Evolutionary conservation across 176 grass and related monocot genomes (phyloP).

Genomic region (Oropetium thomaeum): DNA sequence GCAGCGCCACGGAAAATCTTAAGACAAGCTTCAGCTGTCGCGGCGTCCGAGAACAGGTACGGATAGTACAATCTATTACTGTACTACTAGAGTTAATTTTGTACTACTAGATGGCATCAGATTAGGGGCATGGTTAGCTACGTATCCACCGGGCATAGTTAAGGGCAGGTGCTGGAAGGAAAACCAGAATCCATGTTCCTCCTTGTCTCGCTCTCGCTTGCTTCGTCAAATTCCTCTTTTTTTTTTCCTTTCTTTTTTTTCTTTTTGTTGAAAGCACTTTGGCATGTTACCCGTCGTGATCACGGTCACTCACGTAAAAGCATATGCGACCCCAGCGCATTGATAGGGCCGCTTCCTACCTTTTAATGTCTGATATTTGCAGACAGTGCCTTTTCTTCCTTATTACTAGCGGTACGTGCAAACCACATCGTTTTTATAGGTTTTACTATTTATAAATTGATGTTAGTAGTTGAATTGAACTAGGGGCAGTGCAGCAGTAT

Average conservation of each 20-base stretch:
- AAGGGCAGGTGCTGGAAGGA: background rate
- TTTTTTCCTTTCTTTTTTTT: no score
- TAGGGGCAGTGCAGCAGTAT: no score
- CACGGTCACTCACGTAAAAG: conserved; percentile 19
- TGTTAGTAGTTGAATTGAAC: no score
- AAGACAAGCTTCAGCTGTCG: background rate
- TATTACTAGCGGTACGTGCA: no score
- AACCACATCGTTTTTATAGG: no score
- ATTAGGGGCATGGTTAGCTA: background rate
- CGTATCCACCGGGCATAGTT: background rate
- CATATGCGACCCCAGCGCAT: background rate
- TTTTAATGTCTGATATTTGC: conserved; percentile 42
- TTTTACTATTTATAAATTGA: no score
- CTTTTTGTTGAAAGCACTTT: no score
- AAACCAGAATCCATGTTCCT: background rate
- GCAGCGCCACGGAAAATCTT: no score
- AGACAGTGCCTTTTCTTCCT: conserved; percentile 22
- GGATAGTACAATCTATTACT: background rate
- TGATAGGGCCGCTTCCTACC: background rate
- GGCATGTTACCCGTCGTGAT: conserved; percentile 17
- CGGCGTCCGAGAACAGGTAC: background rate
- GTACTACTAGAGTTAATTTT: no score
- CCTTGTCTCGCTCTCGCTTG: background rate
- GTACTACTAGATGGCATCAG: background rate
- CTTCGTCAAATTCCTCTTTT: background rate